A percentile compares a stretch with the other conserved stretches of the same genome.
Evolutionary conservation across 805 yeast species (phyloP).

Genomic region (Kodamaea laetipori): DNA sequence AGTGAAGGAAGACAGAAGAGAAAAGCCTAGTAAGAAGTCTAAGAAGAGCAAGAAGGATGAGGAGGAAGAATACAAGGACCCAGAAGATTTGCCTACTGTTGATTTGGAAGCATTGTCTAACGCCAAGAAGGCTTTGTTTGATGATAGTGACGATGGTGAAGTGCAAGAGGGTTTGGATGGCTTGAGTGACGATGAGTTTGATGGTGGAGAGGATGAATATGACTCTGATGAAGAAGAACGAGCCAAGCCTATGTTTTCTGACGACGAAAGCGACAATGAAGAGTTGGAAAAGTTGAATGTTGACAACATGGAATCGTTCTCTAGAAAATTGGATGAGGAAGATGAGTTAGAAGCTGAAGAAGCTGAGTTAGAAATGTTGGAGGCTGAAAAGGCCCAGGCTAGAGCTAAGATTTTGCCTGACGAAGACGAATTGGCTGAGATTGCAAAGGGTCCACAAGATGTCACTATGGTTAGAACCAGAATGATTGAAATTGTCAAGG

Average conservation of each 20-base stretch:
- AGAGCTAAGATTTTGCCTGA: conserved; percentile 77
- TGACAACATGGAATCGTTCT: conserved; percentile 79
- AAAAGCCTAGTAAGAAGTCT: conserved; percentile 17
- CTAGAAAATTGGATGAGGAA: conserved; percentile 63
- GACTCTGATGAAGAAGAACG: conserved; percentile 67
- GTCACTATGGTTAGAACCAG: conserved; percentile 84
- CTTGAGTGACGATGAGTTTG: conserved; percentile 30
- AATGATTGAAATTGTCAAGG: conserved; percentile 93
- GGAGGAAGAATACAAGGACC: conserved; percentile 34
- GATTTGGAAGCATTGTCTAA: conserved; percentile 65
- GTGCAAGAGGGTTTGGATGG: conserved; percentile 43
- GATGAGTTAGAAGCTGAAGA: conserved; percentile 51
- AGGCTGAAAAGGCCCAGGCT: conserved; percentile 61
- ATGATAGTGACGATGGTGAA: conserved; percentile 66
- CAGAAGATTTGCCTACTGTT: conserved; percentile 61
- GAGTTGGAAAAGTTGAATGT: conserved; percentile 70
- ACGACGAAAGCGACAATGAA: conserved; percentile 56
- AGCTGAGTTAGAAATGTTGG: conserved; percentile 57
- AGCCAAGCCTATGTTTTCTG: conserved; percentile 78
- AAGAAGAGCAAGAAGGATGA: conserved; percentile 28
- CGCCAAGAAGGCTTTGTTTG: conserved; percentile 76
- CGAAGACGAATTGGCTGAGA: conserved; percentile 59
- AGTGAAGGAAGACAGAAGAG: conserved; percentile 16
- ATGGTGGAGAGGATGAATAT: conserved; percentile 40
- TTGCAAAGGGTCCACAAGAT: conserved; percentile 62